A percentile compares a stretch with the other conserved stretches of the same genome.
These are phyloP conservation scores for Puccinia polysora DNA, from an alignment of 1,284 basidiomycete genomes.

Conservation along the genomic window DNA sequence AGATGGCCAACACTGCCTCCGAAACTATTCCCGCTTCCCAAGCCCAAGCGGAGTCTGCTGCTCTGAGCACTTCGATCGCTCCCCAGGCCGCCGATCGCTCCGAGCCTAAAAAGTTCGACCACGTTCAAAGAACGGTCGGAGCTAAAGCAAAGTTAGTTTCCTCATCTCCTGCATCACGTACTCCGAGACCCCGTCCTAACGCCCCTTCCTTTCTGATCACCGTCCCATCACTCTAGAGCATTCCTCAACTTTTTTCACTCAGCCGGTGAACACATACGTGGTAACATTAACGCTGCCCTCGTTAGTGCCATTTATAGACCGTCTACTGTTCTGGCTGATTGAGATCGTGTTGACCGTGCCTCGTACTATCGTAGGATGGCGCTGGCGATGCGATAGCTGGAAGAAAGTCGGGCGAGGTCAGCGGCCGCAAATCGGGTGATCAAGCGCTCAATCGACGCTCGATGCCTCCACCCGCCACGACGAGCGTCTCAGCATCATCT, in stretches of 20 bases:
- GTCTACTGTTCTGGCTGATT: background rate
- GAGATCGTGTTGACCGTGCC: background rate
- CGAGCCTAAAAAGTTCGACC: slow-evolving; percentile 9
- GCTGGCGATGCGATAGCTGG: slow-evolving; percentile 31
- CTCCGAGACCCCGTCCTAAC: background rate
- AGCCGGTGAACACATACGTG: slow-evolving; percentile 34
- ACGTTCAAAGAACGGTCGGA: slow-evolving; percentile 19
- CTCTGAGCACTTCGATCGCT: no score
- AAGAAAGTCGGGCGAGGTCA: background rate
- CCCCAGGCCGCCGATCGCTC: background rate
- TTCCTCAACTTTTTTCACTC: slow-evolving; percentile 12
- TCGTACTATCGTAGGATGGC: slow-evolving; percentile 19
- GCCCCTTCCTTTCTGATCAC: background rate
- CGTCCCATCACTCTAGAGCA: background rate
- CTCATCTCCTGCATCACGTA: background rate
- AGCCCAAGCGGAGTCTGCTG: background rate
- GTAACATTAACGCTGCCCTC: slow-evolving; percentile 36
- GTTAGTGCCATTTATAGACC: background rate
- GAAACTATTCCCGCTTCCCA: slow-evolving; percentile 22
- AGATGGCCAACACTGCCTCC: slow-evolving; percentile 12
- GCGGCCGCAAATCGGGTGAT: slow-evolving; percentile 16
- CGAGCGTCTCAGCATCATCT: background rate
- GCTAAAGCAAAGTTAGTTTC: slow-evolving; percentile 15
- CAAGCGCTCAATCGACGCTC: background rate
- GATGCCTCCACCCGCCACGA: no score